These are phyloP conservation scores for Kodamaea leandrae DNA, from an alignment of 805 yeast species.

Conservation along the genomic window DNA sequence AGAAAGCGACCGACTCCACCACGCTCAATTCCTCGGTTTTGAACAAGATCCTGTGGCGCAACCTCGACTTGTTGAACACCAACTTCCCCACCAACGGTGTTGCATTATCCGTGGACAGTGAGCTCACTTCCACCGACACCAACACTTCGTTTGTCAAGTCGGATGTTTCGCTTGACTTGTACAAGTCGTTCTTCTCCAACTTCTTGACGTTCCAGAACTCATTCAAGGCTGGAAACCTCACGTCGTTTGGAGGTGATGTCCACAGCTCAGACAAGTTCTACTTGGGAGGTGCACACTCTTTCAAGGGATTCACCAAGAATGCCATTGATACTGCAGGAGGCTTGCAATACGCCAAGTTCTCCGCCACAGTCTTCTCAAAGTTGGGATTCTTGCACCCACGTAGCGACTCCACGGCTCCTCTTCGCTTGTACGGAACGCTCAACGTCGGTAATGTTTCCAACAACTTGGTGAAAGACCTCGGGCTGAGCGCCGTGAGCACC, in stretches of 20 bases:
- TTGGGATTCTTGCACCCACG: conserved; percentile 46
- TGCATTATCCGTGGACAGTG: conserved; percentile 61
- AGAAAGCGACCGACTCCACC: conserved; percentile 31
- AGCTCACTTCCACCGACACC: conserved; percentile 32
- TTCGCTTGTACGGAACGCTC: conserved; percentile 56
- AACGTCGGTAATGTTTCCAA: conserved; percentile 60
- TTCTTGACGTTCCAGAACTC: conserved; percentile 50
- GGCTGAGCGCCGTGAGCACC: conserved; percentile 22
- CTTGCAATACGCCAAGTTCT: conserved; percentile 53
- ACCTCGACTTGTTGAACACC: conserved; percentile 22
- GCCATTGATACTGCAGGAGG: conserved; percentile 79
- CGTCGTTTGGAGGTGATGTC: conserved; percentile 32
- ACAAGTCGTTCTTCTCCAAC: conserved; percentile 44
- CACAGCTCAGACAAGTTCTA: conserved; percentile 80
- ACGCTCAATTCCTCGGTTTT: conserved; percentile 34
- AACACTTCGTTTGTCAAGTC: conserved; percentile 35
- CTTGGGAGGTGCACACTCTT: conserved; percentile 74
- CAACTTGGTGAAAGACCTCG: conserved; percentile 23
- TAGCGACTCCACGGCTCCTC: conserved; percentile 21
- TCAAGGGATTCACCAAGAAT: conserved; percentile 66
- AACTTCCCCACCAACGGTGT: conserved; percentile 47
- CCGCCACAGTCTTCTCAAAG: conserved; percentile 56
- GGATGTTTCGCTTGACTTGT: conserved; percentile 25
- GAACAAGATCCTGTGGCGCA: conserved; percentile 23
- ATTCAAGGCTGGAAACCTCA: conserved; percentile 55